These are phyloP conservation scores for Globisporangium orthogonon DNA, from an alignment of 352 stramenopile species.

Conservation along the genomic window DNA sequence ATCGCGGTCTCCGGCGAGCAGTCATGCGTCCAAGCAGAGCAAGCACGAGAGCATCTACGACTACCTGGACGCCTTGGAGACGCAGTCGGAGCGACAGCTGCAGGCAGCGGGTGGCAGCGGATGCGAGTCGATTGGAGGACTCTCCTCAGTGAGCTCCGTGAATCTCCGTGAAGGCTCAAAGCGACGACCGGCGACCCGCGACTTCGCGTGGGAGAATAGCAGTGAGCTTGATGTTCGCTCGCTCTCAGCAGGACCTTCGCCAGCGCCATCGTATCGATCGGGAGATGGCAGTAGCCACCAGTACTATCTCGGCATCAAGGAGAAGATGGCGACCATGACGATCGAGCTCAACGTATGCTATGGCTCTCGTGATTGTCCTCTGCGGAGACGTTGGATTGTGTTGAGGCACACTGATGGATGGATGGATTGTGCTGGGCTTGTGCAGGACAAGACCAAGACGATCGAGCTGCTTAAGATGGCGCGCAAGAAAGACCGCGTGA, in stretches of 20 bases:
- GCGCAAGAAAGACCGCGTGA: slow-evolving; percentile 69
- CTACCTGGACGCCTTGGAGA: slow-evolving; percentile 72
- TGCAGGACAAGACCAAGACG: slow-evolving; percentile 80
- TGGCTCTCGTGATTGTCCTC: background rate
- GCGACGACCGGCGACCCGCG: slow-evolving; percentile 6
- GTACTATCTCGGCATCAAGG: slow-evolving; percentile 69
- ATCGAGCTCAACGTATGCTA: slow-evolving; percentile 65
- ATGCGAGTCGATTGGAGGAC: slow-evolving; percentile 9
- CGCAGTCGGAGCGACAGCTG: slow-evolving; percentile 45
- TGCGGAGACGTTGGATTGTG: too few species aligned
- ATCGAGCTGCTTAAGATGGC: slow-evolving; percentile 72
- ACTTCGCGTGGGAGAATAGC: slow-evolving; percentile 31
- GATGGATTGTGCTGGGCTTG: slow-evolving; percentile 1
- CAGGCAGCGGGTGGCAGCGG: slow-evolving; percentile 15
- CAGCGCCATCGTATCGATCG: slow-evolving; percentile 28
- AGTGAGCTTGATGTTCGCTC: slow-evolving; percentile 1
- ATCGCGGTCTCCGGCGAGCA: slow-evolving; percentile 9
- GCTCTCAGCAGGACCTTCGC: slow-evolving; percentile 9
- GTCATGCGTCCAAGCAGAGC: slow-evolving; percentile 15
- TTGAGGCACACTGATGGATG: background rate
- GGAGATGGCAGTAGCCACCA: slow-evolving; percentile 38
- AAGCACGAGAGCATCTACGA: slow-evolving; percentile 52
- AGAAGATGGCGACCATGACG: slow-evolving; percentile 69
- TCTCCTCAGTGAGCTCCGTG: slow-evolving; percentile 7
- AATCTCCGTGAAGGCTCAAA: slow-evolving; percentile 10